Conservation (phyloP, 208 protist species). For the Hexamita inflata region DNA sequence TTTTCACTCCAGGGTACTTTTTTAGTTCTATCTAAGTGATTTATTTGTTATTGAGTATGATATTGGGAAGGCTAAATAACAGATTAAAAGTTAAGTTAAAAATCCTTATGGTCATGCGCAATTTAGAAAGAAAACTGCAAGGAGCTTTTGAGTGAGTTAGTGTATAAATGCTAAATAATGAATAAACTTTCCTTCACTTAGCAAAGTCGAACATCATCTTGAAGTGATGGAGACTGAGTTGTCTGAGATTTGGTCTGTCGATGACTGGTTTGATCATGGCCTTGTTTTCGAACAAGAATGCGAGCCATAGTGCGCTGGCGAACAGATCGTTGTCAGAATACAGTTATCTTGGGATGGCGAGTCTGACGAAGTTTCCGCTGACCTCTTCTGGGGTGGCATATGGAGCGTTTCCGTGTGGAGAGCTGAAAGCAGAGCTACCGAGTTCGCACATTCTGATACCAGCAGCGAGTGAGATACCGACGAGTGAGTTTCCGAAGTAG, state of each 20-base stretch:
- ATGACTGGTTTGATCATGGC: neutral
- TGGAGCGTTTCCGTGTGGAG: neutral
- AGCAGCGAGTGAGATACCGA: neutral
- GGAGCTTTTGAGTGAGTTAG: too few species aligned
- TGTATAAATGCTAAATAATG: too few species aligned
- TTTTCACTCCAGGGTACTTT: too few species aligned
- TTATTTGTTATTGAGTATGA: too few species aligned
- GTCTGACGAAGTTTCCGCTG: neutral
- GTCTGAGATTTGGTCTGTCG: neutral
- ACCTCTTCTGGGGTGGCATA: neutral
- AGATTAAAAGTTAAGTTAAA: too few species aligned
- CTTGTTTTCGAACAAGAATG: neutral
- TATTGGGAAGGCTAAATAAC: too few species aligned
- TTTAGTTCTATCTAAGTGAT: too few species aligned
- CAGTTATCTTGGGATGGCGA: neutral
- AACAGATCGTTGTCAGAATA: neutral
- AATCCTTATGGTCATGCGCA: too few species aligned
- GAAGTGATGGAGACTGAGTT: neutral
- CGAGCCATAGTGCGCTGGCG: neutral
- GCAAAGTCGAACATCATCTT: neutral
- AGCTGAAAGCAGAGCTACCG: neutral
- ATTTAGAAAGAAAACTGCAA: too few species aligned
- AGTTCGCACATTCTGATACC: constrained; percentile 31
- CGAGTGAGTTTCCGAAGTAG: constrained; percentile 17
- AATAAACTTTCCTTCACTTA: too few species aligned